Base-by-base conservation (phyloP, 768 basidiomycete genomes). In the Mycena floridula region DNA sequence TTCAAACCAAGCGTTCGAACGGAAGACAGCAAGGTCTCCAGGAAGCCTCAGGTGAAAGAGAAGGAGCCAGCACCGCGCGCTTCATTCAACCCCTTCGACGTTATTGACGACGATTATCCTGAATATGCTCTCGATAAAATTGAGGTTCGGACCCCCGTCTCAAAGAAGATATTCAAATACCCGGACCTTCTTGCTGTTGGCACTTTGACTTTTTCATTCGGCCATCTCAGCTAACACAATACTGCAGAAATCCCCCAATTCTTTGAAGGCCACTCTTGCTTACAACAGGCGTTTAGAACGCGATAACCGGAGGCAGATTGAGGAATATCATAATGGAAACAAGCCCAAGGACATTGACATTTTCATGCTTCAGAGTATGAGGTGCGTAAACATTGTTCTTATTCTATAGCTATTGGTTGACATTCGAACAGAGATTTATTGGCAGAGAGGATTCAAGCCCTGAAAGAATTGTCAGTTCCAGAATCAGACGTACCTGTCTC, bases 281-380 rank as follows among this genome's bases (percentile, higher is more conserved):
- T 59, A 54, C 40, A 65, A 62, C 32, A 57, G 61, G 30, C 58
- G 61, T 45, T 54, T 49, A 66, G 51, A 60, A 55, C 50, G 56
- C 56, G 4, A 37, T 60, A 4, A 54, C 56, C n/a, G 59, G 62
- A 35, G 59, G 65, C 44, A 50, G 45, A 18, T 40, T 55, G 8
- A 46, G 56, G 15, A 61, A 62, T 23, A 44, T 57, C 45, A 52
- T 44, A 40, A 46, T 40, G 53, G 47, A 4, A 46, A 47, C 7
- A 40, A 45, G 16, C 49, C 50, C 11, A 51, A 59, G n/a, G 50
- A 54, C 4, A 57, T 59, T 40, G 77, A 79, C 28, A 60, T 76
- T 15, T 47, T 65, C 6, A 42, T 64, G 2, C 60, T 76, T n/a
- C 68, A 75, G 23, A 52, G 54, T 2, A 60, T 67, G 45, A 61